Conservation (phyloP, 2,329 filamentous ascomycete species). For the Aspergillus sp. region DNA sequence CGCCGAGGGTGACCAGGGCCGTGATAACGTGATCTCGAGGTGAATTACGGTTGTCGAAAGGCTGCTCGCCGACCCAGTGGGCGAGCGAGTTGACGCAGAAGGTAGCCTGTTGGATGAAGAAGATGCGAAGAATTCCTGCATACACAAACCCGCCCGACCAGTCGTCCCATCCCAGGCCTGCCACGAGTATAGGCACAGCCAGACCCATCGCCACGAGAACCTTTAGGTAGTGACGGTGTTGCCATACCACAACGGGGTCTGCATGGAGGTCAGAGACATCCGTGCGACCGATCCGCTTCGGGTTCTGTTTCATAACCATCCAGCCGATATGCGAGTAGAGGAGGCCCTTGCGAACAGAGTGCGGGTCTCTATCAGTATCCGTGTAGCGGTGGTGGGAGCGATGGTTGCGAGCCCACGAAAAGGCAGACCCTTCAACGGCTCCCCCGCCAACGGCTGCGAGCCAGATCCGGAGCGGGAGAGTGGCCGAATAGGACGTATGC, state of each 20-base stretch:
- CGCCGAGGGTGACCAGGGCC: constrained; percentile 68
- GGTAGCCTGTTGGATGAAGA: constrained; percentile 77
- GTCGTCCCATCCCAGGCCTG: constrained; percentile 67
- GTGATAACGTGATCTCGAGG: constrained; percentile 76
- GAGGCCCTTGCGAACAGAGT: constrained; percentile 77
- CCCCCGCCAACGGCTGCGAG: constrained; percentile 68
- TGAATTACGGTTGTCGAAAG: constrained; percentile 79
- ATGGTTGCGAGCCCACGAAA: constrained; percentile 78
- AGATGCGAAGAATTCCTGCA: constrained; percentile 68
- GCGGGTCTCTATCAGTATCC: constrained; percentile 79
- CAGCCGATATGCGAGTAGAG: constrained; percentile 72
- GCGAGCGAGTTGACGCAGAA: constrained; percentile 85
- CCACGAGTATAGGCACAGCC: constrained; percentile 61
- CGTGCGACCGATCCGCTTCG: constrained; percentile 70
- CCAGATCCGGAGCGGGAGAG: constrained; percentile 63
- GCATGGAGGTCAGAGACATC: constrained; percentile 80
- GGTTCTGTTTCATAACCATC: constrained; percentile 75
- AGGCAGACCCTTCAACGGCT: constrained; percentile 70
- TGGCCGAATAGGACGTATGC: constrained; percentile 68
- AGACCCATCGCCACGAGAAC: constrained; percentile 64
- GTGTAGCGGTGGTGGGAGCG: constrained; percentile 79
- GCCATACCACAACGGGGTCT: constrained; percentile 70
- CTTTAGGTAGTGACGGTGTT: constrained; percentile 73
- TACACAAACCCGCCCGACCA: constrained; percentile 71
- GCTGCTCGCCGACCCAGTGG: constrained; percentile 80